phyloP scores from a whole-genome alignment of 1,284 basidiomycete genomes.

The Cutaneotrichosporon cyanovorans region DNA sequence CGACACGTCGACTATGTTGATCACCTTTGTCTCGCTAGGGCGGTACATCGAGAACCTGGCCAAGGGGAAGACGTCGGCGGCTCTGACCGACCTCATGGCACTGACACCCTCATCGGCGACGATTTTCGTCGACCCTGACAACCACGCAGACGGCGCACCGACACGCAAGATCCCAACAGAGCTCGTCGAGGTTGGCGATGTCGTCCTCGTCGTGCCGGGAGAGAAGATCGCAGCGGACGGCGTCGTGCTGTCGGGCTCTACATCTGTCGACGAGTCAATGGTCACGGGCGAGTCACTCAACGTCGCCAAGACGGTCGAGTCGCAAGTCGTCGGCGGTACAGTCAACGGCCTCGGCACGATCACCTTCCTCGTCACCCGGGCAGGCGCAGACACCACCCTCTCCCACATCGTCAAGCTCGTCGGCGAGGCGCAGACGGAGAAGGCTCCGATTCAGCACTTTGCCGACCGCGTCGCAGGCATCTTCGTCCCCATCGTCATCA shows the following conservation, averaged over 20 bases:
- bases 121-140: constrained; percentile 62
- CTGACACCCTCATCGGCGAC: constrained; percentile 91
- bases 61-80: constrained; percentile 93
- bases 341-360: constrained; percentile 94
- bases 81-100: constrained; percentile 90
- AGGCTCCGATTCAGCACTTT: constrained; percentile 96
- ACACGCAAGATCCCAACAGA: constrained; percentile 88
- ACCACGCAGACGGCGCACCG: constrained; percentile 58
- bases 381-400: constrained; percentile 91
- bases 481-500: constrained; percentile 89
- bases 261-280: constrained; percentile 90
- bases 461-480: constrained; percentile 90
- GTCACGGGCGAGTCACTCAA: constrained; percentile 96
- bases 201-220: constrained; percentile 88
- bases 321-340: constrained; percentile 88
- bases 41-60: constrained; percentile 93
- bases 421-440: constrained; percentile 94
- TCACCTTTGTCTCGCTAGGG: constrained; percentile 93
- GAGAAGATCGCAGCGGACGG: constrained; percentile 97
- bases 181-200: constrained; percentile 88
- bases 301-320: constrained; percentile 71
- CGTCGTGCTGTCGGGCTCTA: constrained; percentile 73
- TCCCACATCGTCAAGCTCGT: constrained; percentile 95
- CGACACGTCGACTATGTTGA: constrained; percentile 97
- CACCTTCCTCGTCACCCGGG: constrained; percentile 89